Conservation (phyloP, 768 basidiomycete species). For the Vararia minispora region DNA sequence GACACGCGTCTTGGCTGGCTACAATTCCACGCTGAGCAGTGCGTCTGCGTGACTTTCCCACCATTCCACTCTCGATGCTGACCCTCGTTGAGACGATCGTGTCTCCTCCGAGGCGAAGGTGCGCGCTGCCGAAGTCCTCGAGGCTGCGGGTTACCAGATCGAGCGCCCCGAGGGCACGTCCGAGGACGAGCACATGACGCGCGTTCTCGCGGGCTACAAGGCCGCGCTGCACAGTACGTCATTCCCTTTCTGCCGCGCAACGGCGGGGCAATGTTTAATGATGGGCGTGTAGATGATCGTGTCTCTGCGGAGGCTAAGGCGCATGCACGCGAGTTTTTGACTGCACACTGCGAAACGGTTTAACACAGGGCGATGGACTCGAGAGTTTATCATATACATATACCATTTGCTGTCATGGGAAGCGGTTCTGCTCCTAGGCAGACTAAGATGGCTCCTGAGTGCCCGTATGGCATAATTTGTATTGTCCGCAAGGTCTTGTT, state of each 20-base stretch:
- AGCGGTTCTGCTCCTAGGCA: no score
- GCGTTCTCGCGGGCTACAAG: conserved; percentile 46
- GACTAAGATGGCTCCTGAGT: no score
- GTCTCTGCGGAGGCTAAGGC: conserved; percentile 38
- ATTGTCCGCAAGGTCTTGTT: no score
- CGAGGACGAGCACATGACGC: conserved; percentile 30
- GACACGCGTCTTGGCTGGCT: conserved; percentile 29
- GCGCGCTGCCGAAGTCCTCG: conserved; percentile 43
- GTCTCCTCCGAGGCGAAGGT: conserved; percentile 39
- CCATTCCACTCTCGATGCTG: not conserved
- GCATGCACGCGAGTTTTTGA: conserved; percentile 32
- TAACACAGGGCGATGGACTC: no score
- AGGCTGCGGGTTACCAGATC: conserved; percentile 28
- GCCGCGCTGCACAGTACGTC: conserved; percentile 38
- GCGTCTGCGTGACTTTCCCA: conserved; percentile 4
- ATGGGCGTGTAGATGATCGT: conserved; percentile 25
- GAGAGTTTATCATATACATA: no score
- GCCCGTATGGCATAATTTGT: no score
- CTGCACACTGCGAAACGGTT: conserved; percentile 21
- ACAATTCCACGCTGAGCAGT: conserved; percentile 40
- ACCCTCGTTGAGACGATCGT: conserved; percentile 25
- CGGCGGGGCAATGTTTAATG: conserved; percentile 3
- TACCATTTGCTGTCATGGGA: no score
- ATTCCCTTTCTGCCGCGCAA: not conserved
- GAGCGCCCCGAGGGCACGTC: conserved; percentile 20